Evolutionary conservation across 306 rosid genomes (phyloP).

Genomic region (Quillaja saponaria): DNA sequence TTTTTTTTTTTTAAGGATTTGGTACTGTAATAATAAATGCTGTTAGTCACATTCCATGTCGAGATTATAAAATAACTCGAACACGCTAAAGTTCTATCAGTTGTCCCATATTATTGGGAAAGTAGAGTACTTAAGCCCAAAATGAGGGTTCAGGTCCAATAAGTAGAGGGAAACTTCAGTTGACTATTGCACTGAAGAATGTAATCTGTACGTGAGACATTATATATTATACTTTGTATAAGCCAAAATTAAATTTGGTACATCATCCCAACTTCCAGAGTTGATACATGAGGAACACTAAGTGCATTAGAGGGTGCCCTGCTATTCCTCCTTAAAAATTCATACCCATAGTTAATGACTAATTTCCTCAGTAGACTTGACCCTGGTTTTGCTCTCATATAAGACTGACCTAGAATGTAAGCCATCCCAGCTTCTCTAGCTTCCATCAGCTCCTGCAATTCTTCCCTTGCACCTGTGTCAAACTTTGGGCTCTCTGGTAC

Average conservation of each 20-base stretch:
- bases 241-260: slow-evolving; percentile 57
- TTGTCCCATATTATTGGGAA: no score
- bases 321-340: slow-evolving; percentile 82
- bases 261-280: slow-evolving; percentile 91
- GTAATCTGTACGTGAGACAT: slow-evolving; percentile 36
- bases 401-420: slow-evolving; percentile 73
- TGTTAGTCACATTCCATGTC: no score
- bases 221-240: slow-evolving; percentile 22
- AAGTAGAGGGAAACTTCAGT: no score
- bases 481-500: slow-evolving; percentile 77
- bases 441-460: slow-evolving; percentile 71
- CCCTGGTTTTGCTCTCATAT: slow-evolving; percentile 81
- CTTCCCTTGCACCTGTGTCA: slow-evolving; percentile 47
- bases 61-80: no score
- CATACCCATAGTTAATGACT: slow-evolving; percentile 68
- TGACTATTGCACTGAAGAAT: no score
- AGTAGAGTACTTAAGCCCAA: no score
- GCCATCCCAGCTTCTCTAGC: slow-evolving; percentile 85
- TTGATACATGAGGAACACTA: slow-evolving; percentile 66
- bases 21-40: no score
- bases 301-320: slow-evolving; percentile 57
- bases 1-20: no score
- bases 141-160: no score
- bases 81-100: no score
- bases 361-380: slow-evolving; percentile 65